phyloP scores from a whole-genome alignment of 768 basidiomycete genomes.

The Crassisporium funariophilum region DNA sequence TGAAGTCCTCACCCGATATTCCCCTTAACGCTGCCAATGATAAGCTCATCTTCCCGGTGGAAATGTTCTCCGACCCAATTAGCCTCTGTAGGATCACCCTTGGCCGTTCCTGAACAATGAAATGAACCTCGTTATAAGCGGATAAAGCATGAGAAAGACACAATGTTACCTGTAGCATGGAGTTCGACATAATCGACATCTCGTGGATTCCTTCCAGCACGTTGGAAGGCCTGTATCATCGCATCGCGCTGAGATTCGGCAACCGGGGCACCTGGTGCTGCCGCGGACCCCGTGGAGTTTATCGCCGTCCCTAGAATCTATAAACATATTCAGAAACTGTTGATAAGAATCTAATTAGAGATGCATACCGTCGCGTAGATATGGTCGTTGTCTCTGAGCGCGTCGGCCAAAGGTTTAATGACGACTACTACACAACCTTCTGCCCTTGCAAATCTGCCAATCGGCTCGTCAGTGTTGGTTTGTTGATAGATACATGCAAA shows the following conservation, averaged over 20 bases:
- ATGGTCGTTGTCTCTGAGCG: slow-evolving; percentile 39
- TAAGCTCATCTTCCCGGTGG: slow-evolving; percentile 30
- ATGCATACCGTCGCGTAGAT: slow-evolving; percentile 41
- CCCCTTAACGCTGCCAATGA: slow-evolving; percentile 48
- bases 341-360: not conserved
- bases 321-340: slow-evolving; percentile 5
- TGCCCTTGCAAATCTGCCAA: slow-evolving; percentile 36
- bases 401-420: slow-evolving; percentile 40
- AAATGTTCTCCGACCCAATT: slow-evolving; percentile 47
- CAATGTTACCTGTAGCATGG: slow-evolving; percentile 46
- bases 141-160: not conserved
- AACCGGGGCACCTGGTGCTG: slow-evolving; percentile 40
- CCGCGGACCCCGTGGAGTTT: slow-evolving; percentile 37
- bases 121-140: not conserved
- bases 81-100: slow-evolving; percentile 52
- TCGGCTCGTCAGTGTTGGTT: not conserved
- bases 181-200: slow-evolving; percentile 53
- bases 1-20: slow-evolving; percentile 41
- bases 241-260: slow-evolving; percentile 38
- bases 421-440: slow-evolving; percentile 43
- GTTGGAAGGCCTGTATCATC: slow-evolving; percentile 37
- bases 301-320: slow-evolving; percentile 44
- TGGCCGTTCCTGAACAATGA: slow-evolving; percentile 35
- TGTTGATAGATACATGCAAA: not conserved
- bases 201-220: slow-evolving; percentile 29